Evolutionary conservation across 176 grass and related monocot species (phyloP).

Genomic region (Musa troglodytarum): DNA sequence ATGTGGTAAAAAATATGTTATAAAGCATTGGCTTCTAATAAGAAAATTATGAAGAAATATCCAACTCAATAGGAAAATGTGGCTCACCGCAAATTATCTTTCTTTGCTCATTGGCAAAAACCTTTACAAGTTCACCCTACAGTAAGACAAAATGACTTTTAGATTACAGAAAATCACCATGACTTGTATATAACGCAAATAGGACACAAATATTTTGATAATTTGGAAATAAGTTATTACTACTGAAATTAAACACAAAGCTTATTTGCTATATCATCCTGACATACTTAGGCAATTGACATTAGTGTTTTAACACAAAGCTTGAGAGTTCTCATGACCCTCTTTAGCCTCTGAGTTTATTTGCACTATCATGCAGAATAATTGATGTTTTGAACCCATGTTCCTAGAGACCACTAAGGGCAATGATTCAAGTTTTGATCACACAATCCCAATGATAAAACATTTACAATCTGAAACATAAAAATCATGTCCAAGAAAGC

Average conservation of each 20-base stretch:
- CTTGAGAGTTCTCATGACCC: background rate
- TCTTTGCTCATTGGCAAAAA: constrained; percentile 68
- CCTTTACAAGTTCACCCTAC: constrained; percentile 72
- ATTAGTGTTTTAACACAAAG: background rate
- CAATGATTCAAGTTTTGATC: too few relatives aligned
- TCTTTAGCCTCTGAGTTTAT: too few relatives aligned
- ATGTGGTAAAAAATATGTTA: too few relatives aligned
- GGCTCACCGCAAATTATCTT: constrained; percentile 85
- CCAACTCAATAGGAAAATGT: constrained; percentile 22
- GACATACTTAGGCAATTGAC: background rate
- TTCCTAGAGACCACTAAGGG: too few relatives aligned
- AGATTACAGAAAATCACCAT: background rate
- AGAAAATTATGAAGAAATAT: background rate
- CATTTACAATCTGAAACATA: too few relatives aligned
- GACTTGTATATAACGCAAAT: background rate
- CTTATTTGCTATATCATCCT: background rate
- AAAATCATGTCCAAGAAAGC: too few relatives aligned
- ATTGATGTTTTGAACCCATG: too few relatives aligned
- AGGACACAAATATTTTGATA: background rate
- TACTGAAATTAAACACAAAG: background rate
- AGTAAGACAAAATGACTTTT: background rate
- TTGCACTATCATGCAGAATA: too few relatives aligned
- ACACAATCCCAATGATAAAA: too few relatives aligned
- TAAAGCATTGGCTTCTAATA: background rate
- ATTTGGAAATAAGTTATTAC: background rate